Percentiles rank a stretch among this genome's conserved stretches.
These are phyloP conservation scores for Raffaelea arxii DNA, from an alignment of 2,329 filamentous ascomycete species.

Conservation along the genomic window DNA sequence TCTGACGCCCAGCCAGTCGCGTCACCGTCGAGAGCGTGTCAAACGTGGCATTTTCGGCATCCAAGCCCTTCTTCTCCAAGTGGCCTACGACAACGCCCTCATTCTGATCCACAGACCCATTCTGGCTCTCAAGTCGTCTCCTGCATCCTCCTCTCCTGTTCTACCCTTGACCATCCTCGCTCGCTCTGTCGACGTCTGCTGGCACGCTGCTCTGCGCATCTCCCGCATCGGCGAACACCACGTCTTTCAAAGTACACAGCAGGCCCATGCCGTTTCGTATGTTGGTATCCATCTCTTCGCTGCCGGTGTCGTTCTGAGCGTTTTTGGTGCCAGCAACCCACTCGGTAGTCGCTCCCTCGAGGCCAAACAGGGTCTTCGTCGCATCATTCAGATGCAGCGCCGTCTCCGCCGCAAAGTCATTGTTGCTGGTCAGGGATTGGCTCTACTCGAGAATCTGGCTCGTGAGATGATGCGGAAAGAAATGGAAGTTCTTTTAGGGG, in stretches of 20 bases:
- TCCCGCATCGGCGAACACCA: neutral
- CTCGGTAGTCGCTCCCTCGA: neutral
- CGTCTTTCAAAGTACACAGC: neutral
- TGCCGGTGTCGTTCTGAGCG: neutral
- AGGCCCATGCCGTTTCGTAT: neutral
- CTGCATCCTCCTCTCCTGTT: neutral
- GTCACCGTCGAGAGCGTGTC: neutral
- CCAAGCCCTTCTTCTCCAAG: neutral
- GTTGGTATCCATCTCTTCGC: neutral
- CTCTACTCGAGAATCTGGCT: neutral
- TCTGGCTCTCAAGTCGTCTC: neutral
- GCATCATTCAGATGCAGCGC: neutral
- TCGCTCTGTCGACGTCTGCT: neutral
- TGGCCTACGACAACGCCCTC: constrained; percentile 1
- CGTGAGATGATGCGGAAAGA: neutral
- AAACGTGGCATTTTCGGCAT: neutral
- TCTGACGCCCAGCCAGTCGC: neutral
- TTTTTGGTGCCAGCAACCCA: neutral
- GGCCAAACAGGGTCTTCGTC: neutral
- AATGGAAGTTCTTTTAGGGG: neutral
- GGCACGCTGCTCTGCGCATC: neutral
- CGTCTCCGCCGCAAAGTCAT: neutral
- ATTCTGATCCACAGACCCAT: constrained; percentile 1
- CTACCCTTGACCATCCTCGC: neutral
- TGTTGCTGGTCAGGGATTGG: neutral